Base-by-base conservation (phyloP, 2,329 filamentous ascomycete species). In the Talaromyces pinophilus region DNA sequence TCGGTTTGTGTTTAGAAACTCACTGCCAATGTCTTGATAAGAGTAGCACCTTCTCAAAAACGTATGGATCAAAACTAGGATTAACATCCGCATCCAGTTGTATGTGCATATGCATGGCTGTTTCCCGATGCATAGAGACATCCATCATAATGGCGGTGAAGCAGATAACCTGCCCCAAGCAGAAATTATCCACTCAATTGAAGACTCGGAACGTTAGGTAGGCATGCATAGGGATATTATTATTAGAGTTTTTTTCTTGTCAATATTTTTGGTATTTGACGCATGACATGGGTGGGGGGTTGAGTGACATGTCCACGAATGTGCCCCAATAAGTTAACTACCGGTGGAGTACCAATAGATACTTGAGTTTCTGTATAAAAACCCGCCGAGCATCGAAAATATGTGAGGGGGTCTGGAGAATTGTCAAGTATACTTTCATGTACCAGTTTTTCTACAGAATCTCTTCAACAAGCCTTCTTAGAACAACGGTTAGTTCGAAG, bases 141-240 rank as follows among this genome's bases (percentile, higher is more conserved):
- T 15, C 11, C 22, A 52, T 28, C 48, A 33, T 54, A 63, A 54
- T 63, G 28, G 61, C 61, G 61, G 61, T 63, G 61, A 63, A 54
- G 46, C 46, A 57, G 54, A 19, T 38, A 17, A 30, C 46, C 61
- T 54, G 48, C 22, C 61, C n/a, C 40, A 52, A n/a, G 38, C 15
- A 40, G 30, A 42, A 52, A 54, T n/a, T 46, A 8, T 15, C 10
- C 46, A 13, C 10, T 52, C 25, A 50, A 42, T 40, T 40, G 33
- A 22, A 38, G 8, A 62, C 3, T 48, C 57, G 59, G 59, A 55
- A 48, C 15, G 19, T 66, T 57, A 59, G 64, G 64, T 66, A 66
- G 59, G 30, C 40, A 66, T 66, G 59, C 64, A 66, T 66, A 25
- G 19, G 54, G 11, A 17, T 11, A 15, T 38, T 19, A 1, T 55